These are phyloP conservation scores for Nakazawaea pomicola DNA, from an alignment of 805 yeast species.

Conservation along the genomic window DNA sequence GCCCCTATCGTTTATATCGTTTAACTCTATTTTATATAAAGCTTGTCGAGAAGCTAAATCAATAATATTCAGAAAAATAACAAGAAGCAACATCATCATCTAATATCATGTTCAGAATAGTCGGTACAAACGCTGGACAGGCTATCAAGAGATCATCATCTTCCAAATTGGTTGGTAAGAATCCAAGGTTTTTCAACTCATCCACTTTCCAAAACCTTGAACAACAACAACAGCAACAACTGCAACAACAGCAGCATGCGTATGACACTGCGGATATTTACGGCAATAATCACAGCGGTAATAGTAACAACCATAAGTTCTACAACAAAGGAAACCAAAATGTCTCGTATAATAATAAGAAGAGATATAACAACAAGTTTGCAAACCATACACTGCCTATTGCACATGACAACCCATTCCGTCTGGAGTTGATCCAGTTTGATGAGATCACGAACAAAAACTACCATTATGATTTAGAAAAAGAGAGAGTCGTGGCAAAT, in stretches of 20 bases:
- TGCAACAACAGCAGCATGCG: too few species aligned
- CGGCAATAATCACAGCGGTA: constrained; percentile 4
- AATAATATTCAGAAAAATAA: constrained; percentile 3
- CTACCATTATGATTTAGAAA: constrained; percentile 30
- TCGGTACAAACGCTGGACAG: constrained; percentile 12
- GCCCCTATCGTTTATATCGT: not conserved
- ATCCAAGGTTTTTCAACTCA: constrained; percentile 9
- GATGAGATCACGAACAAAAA: constrained; percentile 41
- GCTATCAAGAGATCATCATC: constrained; percentile 13
- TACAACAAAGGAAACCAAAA: constrained; percentile 16
- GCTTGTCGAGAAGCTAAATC: too few species aligned
- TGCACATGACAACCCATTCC: constrained; percentile 39
- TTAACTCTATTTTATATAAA: not conserved
- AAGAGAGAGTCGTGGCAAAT: constrained; percentile 37
- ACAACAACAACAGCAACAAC: constrained; percentile 14
- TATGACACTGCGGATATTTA: too few species aligned
- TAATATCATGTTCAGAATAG: constrained; percentile 11
- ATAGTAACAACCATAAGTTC: constrained; percentile 14
- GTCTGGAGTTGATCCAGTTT: constrained; percentile 44
- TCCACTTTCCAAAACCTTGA: constrained; percentile 11
- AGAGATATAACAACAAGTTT: constrained; percentile 14
- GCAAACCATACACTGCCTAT: constrained; percentile 1
- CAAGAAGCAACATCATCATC: not conserved
- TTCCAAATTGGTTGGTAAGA: constrained; percentile 10
- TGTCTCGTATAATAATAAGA: constrained; percentile 14